Evolutionary conservation across 257 asterid genomes (phyloP).

Genomic region (Petunia secreta): DNA sequence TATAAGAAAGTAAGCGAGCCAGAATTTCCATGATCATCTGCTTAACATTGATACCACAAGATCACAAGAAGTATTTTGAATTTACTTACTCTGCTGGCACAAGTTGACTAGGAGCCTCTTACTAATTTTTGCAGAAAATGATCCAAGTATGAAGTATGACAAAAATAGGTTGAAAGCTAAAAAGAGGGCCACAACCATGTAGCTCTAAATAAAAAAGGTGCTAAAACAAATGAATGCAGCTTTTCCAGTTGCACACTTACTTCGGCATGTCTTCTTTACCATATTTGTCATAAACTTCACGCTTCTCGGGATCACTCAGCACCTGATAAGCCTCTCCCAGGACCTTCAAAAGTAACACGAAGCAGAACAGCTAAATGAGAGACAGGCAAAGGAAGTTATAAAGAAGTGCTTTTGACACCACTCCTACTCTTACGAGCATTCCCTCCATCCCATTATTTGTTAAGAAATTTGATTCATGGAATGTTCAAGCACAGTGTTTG

Average conservation of each 20-base stretch:
- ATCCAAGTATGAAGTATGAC: background rate
- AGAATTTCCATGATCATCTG: background rate
- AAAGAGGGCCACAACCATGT: background rate
- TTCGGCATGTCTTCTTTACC: slow-evolving; percentile 68
- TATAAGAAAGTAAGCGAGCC: background rate
- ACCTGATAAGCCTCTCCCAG: slow-evolving; percentile 92
- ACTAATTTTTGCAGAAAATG: background rate
- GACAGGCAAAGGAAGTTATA: background rate
- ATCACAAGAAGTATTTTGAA: background rate
- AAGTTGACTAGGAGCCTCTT: background rate
- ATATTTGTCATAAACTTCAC: slow-evolving; percentile 60
- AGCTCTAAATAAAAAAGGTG: background rate
- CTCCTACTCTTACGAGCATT: background rate
- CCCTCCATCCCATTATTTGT: background rate
- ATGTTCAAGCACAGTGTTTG: background rate
- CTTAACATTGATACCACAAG: background rate
- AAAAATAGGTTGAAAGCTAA: background rate
- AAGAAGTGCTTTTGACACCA: background rate
- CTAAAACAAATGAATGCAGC: background rate
- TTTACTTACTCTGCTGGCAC: background rate
- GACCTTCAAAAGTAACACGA: slow-evolving; percentile 47
- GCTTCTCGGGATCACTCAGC: slow-evolving; percentile 73
- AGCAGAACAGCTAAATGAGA: slow-evolving; percentile 20
- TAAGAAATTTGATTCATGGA: background rate
- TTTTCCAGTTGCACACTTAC: slow-evolving; percentile 47